These are phyloP conservation scores for Prunus mira DNA, from an alignment of 306 rosid species.

Conservation along the genomic window DNA sequence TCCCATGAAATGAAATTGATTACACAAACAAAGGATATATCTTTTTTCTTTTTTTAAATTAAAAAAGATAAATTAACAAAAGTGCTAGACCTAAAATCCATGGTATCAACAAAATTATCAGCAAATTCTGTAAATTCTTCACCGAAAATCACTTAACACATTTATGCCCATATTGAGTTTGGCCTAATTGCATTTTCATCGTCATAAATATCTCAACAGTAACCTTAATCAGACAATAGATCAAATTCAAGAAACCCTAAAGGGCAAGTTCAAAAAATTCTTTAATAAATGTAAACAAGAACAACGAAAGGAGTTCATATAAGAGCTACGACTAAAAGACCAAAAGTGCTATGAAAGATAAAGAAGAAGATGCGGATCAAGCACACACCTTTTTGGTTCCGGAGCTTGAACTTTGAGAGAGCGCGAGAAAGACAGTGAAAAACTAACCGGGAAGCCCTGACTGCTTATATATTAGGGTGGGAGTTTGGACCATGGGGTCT, in stretches of 20 bases:
- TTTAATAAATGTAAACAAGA: not conserved
- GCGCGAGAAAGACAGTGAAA: not conserved
- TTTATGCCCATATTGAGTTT: not conserved
- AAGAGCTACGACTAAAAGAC: not conserved
- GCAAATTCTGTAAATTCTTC: not conserved
- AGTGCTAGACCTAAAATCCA: not conserved
- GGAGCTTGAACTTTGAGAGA: not conserved
- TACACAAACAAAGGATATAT: not conserved
- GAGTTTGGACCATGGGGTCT: not conserved
- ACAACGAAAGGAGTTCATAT: not conserved
- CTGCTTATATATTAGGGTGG: not conserved
- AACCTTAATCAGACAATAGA: not conserved
- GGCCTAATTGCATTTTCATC: not conserved
- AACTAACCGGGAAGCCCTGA: not conserved
- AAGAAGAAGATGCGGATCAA: not conserved
- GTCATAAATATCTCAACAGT: not conserved
- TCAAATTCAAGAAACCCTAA: slow-evolving; percentile 10
- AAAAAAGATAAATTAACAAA: not conserved
- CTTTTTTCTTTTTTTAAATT: not conserved
- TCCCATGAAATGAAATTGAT: not conserved
- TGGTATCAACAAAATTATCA: not conserved
- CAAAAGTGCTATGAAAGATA: not conserved
- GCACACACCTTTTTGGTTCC: not conserved
- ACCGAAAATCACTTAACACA: not conserved
- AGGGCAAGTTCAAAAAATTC: not conserved